These are phyloP conservation scores for Malassezia equina DNA, from an alignment of 1,284 basidiomycete genomes.

Conservation along the genomic window DNA sequence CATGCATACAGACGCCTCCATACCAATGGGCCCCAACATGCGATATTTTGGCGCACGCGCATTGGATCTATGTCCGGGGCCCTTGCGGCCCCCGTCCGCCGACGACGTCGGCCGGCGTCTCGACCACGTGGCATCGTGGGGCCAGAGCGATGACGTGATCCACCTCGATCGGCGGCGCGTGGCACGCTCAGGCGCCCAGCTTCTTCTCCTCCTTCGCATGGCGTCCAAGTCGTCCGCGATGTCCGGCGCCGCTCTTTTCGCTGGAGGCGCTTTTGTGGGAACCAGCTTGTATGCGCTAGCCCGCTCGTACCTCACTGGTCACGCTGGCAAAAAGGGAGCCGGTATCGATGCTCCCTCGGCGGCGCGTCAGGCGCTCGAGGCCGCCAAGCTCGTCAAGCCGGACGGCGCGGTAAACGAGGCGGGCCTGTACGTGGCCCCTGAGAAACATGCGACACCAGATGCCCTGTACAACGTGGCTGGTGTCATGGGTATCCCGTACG, in stretches of 20 bases:
- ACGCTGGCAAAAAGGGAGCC: not conserved
- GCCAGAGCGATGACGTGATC: not conserved
- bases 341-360: not conserved
- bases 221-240: slow-evolving; percentile 8
- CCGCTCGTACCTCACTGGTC: not conserved
- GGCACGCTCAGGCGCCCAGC: not conserved
- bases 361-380: not conserved
- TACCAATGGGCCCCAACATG: not conserved
- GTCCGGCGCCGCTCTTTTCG: slow-evolving; percentile 9
- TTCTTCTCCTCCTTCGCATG: slow-evolving; percentile 6
- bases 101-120: not conserved
- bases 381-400: not conserved
- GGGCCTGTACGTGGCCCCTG: slow-evolving; percentile 2
- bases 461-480: slow-evolving; percentile 9
- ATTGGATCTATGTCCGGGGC: not conserved
- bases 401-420: not conserved
- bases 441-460: not conserved
- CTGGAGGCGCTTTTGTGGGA: slow-evolving; percentile 12
- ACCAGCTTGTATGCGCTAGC: slow-evolving; percentile 11
- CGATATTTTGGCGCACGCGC: not conserved
- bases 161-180: not conserved
- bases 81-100: not conserved
- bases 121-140: not conserved
- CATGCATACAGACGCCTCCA: not conserved
- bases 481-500: slow-evolving; percentile 15